Base-by-base conservation (phyloP, 345 rosid species). In the Passiflora organensis region DNA sequence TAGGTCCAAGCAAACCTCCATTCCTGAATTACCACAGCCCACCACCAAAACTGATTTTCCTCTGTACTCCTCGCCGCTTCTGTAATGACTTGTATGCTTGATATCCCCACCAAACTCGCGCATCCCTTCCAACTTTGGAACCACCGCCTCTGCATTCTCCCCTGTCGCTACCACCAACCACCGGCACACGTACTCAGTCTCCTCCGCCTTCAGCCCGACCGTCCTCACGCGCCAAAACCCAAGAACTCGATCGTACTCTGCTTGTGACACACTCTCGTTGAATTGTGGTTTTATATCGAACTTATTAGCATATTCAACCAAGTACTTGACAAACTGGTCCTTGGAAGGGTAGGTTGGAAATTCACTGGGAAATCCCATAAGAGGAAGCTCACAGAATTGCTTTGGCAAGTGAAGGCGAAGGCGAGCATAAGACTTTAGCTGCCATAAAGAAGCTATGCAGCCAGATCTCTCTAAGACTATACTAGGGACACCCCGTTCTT, bases 151-250 rank as follows among this genome's bases (percentile, higher is more conserved):
- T n/a, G n/a, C n/a, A n/a, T n/a, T n/a, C n/a, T n/a, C n/a, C n/a
- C n/a, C n/a, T n/a, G 84, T 79, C n/a, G 84, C 81, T 38, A 71
- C 81, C 55, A 79, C 81, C 48, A 79, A 53, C 81, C 84, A 79
- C 65, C 64, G 65, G 68, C 84, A 70, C 17, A 71, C 55, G 59
- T 76, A 79, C 65, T 76, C 81, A 1, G 59, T 66, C 70, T 72
- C 78, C 36, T 43, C 45, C 4, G 6, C 19, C 22, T 10, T 37
- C 53, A 2, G 11, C 41, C 41, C 41, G 2, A 50, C 56, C 1
- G 76, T 79, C 59, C 53, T 68, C 42, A 79, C 79, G n/a, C n/a
- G n/a, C 39, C 39, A 36, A 12, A 36, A 36, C 6, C 39, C 39
- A 6, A 36, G 6, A n/a, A n/a, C n/a, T n/a, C n/a, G n/a, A n/a